Percentiles rank a stretch among this genome's conserved stretches.
Conservation (phyloP, 768 basidiomycete genomes). For the Agrocybe praecox region DNA sequence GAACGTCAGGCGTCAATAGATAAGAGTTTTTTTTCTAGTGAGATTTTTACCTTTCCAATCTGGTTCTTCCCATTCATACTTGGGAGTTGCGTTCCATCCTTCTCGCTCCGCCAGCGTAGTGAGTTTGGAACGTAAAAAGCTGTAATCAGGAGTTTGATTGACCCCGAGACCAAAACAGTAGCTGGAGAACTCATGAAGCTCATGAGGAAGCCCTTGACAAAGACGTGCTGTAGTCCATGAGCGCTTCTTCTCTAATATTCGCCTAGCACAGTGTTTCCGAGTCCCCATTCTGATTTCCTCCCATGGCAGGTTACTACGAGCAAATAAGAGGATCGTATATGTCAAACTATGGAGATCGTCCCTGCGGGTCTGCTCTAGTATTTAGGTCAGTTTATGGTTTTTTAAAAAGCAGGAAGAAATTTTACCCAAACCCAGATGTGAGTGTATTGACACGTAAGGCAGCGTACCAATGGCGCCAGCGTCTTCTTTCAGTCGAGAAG, state of each 20-base stretch:
- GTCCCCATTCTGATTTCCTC: neutral
- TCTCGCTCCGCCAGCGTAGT: neutral
- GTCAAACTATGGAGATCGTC: slow-evolving; percentile 4
- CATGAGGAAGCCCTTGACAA: neutral
- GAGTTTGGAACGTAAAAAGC: neutral
- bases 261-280: neutral
- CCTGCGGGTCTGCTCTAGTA: neutral
- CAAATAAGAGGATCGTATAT: slow-evolving; percentile 1
- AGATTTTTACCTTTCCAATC: slow-evolving; percentile 1
- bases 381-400: neutral
- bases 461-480: slow-evolving; percentile 1
- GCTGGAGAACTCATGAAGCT: neutral
- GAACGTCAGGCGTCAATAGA: neutral
- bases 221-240: neutral
- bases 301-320: slow-evolving; percentile 4
- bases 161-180: slow-evolving; percentile 1
- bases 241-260: slow-evolving; percentile 4
- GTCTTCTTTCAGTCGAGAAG: neutral
- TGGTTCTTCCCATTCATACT: slow-evolving; percentile 5
- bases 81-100: neutral
- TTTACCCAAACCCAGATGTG: slow-evolving; percentile 6
- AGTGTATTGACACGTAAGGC: neutral
- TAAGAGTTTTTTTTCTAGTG: neutral
- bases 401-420: neutral
- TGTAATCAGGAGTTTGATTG: neutral